Evolutionary conservation across 768 basidiomycete genomes (phyloP), one percentile per base, ranked within the genome.

Genomic region (Trametes meyenii): DNA sequence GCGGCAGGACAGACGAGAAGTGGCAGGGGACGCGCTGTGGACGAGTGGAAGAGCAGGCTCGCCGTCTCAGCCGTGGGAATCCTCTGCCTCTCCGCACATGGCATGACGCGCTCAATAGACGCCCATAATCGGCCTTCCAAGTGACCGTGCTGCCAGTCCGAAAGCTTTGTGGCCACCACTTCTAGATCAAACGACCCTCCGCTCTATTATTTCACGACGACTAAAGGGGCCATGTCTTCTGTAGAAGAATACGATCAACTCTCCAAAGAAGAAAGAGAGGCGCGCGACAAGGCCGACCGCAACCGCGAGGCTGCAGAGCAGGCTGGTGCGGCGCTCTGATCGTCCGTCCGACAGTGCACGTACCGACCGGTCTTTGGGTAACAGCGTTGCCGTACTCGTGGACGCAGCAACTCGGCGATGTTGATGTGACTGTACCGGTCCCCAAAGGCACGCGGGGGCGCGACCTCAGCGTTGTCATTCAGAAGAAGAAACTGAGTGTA

Each of bases 311-410:
- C 75, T 65, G 79, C 74, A 46, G 96, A 97, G 74, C 96, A 97
- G 76, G 90, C 87, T 63, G 88, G 95, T 96, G 40, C 55, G 66
- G 60, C 61, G 60, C 60, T 63, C 61, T 51, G 65, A 65, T 66
- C 21, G 55, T 67, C 57, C 58, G 59, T 57, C 63, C 39, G 61
- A 68, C 66, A 63, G 70, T 46, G 64, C 63, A 55, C 56, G 50
- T 57, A 58, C 35, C 49, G 45, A 64, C 36, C 48, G 58, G 54
- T 50, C 51, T 45, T 45, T 58, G 54, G 56, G 59, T 63, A 55
- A 57, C 67, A 94, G 93, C 86, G 17, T 79, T 99, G 63, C 97
- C 97, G 5, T 98, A 96, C 74, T 78, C 75, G 56, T 99, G 97
- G 97, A 87, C 76, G 49, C 97, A 99, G 72, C 87, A 94, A 67